Evolutionary conservation across 805 yeast genomes (phyloP).

Genomic region (Candida tallmaniae): DNA sequence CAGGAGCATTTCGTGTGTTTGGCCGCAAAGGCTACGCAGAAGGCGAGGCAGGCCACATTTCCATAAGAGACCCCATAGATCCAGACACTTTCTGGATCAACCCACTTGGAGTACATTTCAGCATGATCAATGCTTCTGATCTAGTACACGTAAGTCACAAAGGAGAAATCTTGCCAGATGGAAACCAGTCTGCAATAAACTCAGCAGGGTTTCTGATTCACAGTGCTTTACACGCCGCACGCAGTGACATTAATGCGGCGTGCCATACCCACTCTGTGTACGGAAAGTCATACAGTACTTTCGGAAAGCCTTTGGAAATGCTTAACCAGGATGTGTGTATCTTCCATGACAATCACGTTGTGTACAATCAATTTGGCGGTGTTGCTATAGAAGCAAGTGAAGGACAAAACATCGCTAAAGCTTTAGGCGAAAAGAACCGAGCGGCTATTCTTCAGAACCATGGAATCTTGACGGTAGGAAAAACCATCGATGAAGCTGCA

Average conservation of each 20-base stretch:
- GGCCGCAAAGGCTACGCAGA: constrained; percentile 74
- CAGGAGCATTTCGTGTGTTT: constrained; percentile 79
- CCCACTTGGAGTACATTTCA: constrained; percentile 77
- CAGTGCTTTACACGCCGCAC: constrained; percentile 32
- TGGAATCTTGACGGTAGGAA: constrained; percentile 32
- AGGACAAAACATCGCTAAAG: constrained; percentile 26
- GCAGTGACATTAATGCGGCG: constrained; percentile 38
- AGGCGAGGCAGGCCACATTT: constrained; percentile 84
- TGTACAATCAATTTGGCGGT: constrained; percentile 70
- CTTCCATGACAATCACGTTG: constrained; percentile 62
- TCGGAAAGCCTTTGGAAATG: constrained; percentile 57
- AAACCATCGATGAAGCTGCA: constrained; percentile 35
- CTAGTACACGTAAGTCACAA: constrained; percentile 35
- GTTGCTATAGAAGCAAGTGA: constrained; percentile 48
- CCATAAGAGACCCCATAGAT: constrained; percentile 78
- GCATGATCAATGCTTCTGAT: constrained; percentile 33
- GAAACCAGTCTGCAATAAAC: constrained; percentile 34
- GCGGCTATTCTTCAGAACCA: constrained; percentile 31
- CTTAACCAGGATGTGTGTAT: constrained; percentile 72
- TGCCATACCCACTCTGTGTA: constrained; percentile 38
- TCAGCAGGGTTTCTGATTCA: constrained; percentile 42
- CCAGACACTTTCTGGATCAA: constrained; percentile 86
- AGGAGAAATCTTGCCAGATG: constrained; percentile 36
- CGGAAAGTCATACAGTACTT: constrained; percentile 36
- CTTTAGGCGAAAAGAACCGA: constrained; percentile 26